Base-by-base conservation (phyloP, 2,329 filamentous ascomycete species). In the Exophiala sp. region DNA sequence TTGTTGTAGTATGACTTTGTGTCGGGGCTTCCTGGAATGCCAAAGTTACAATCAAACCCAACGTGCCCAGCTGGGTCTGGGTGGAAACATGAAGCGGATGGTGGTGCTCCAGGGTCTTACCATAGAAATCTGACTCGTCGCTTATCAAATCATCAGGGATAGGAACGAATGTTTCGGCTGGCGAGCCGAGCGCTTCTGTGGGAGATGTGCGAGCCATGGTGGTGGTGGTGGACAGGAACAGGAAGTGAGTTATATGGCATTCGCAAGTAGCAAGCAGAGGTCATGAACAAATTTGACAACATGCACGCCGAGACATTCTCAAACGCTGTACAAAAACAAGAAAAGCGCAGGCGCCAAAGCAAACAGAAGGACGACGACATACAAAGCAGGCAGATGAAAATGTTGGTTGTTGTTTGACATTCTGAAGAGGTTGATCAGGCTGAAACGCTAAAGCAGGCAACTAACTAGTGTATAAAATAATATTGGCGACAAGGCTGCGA, bases 21-120 rank as follows among this genome's bases (percentile, higher is more conserved):
- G 5, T 74, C 65, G 7, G 77, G 71, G 48, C 80, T 76, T 44
- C 83, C 83, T 86, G 57, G 13, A 37, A 8, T 43, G 24, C 5
- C 24, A 27, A 5, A 27, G 10, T 27, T 27, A 27, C 24, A 27
- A 27, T 27, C 24, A 27, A 27, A 5, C 5, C 5, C 10, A 5
- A 27, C 5, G 24, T 27, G 5, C 24, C 6, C 24, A 27, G 24
- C 6, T 5, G 10, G 24, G 10, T 27, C 24, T 27, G 24, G 24
- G 24, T 27, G 5, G 24, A 10, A 27, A 27, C 10, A 10, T 5
- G 24, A 27, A 6, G 24, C n/a, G 24, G 24, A 27, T 27, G 24
- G 24, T 34, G 30, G 30, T 6, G 11, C 30, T 34, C n/a, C n/a
- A n/a, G 30, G 11, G 6, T 18, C 51, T 43, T 58, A 67, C 69